Percentiles rank a stretch among this genome's conserved stretches.
Evolutionary conservation across 2,329 filamentous ascomycete genomes (phyloP).

Genomic region (Pleoardoris graminearum): DNA sequence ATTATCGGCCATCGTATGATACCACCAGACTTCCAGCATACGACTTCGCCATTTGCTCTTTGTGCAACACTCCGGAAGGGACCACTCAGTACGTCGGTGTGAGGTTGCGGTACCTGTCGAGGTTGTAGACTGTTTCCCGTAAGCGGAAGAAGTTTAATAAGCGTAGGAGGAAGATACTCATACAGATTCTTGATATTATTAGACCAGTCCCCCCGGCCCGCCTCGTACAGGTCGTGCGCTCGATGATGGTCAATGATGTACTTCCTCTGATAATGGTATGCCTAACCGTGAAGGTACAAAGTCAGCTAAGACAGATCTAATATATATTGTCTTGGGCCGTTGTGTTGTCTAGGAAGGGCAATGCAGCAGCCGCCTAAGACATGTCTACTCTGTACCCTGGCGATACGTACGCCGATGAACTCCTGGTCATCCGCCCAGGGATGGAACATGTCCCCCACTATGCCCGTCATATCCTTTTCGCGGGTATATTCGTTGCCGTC

Average conservation of each 20-base stretch:
- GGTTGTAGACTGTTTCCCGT: neutral
- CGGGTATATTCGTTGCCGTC: neutral
- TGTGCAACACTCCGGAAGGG: neutral
- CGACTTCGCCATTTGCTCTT: neutral
- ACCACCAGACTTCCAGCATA: too few species aligned
- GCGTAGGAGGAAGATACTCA: neutral
- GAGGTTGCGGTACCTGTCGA: neutral
- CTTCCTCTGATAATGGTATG: too few species aligned
- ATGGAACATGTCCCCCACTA: neutral
- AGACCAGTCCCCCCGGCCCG: neutral
- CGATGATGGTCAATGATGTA: slow-evolving; percentile 12
- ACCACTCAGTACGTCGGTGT: neutral
- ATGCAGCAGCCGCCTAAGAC: too few species aligned
- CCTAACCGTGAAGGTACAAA: too few species aligned
- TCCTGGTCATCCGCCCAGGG: neutral
- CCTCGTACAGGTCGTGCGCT: slow-evolving; percentile 10
- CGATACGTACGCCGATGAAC: slow-evolving; percentile 14
- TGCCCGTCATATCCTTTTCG: neutral
- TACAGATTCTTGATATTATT: neutral
- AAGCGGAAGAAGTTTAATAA: neutral
- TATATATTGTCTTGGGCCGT: too few species aligned
- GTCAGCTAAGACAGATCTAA: too few species aligned
- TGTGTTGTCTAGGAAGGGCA: too few species aligned
- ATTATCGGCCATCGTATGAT: too few species aligned
- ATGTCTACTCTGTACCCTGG: too few species aligned